phyloP scores from a whole-genome alignment of 2,329 filamentous ascomycete genomes.

The Sporothrix curviconia region DNA sequence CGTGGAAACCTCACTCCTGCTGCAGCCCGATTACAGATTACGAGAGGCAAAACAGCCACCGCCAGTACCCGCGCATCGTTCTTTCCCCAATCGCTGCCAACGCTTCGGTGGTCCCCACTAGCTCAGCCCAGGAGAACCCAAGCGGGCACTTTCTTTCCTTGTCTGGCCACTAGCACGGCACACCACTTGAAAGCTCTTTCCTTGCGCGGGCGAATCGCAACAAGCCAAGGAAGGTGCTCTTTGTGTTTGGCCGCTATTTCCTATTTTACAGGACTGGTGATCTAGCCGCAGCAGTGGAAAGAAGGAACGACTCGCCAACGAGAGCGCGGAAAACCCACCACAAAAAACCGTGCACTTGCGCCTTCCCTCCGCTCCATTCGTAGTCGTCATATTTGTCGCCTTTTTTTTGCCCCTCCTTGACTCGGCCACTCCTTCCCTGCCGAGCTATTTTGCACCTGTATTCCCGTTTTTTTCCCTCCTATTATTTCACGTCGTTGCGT shows the following conservation, averaged over 20 bases:
- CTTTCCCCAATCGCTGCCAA: neutral
- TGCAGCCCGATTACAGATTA: neutral
- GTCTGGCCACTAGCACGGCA: neutral
- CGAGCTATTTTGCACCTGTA: slow-evolving; percentile 16
- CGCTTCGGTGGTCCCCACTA: neutral
- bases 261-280: slow-evolving; percentile 8
- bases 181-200: neutral
- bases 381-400: slow-evolving; percentile 15
- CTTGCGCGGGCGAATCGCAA: neutral
- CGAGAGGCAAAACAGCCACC: no score
- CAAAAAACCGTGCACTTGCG: neutral
- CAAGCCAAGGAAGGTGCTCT: neutral
- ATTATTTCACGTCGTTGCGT: slow-evolving; percentile 8
- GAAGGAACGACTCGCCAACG: slow-evolving; percentile 1
- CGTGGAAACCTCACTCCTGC: slow-evolving; percentile 3
- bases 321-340: neutral
- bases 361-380: slow-evolving; percentile 7
- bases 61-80: neutral
- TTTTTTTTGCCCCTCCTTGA: slow-evolving; percentile 18
- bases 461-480: slow-evolving; percentile 2
- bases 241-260: neutral
- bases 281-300: neutral
- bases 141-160: neutral
- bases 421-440: slow-evolving; percentile 17
- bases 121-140: slow-evolving; percentile 5